Evolutionary conservation across 768 basidiomycete genomes (phyloP).

Genomic region (Phanerochaete sordida): DNA sequence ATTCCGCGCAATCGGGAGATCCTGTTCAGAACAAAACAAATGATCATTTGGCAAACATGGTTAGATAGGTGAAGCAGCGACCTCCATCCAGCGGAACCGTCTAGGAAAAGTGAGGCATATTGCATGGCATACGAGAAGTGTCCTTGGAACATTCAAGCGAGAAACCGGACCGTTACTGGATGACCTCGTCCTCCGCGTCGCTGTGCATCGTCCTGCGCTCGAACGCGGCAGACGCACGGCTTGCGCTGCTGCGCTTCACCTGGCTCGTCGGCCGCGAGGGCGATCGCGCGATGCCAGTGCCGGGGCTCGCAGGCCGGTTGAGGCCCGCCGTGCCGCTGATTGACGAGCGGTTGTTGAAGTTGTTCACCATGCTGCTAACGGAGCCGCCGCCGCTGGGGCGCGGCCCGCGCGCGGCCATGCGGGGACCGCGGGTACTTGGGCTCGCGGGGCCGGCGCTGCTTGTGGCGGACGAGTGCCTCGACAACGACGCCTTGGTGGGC

Average conservation of each 20-base stretch:
- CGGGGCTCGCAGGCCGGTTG: slow-evolving; percentile 9
- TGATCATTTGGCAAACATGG: neutral
- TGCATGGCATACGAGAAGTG: neutral
- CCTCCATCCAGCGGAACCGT: neutral
- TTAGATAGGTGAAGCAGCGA: slow-evolving; percentile 1
- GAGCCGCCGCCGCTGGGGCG: slow-evolving; percentile 35
- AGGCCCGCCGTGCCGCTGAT: slow-evolving; percentile 9
- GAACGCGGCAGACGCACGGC: slow-evolving; percentile 30
- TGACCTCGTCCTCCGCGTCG: slow-evolving; percentile 76
- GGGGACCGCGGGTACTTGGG: slow-evolving; percentile 43
- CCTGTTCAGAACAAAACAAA: neutral
- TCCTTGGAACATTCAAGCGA: neutral
- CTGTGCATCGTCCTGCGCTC: slow-evolving; percentile 80
- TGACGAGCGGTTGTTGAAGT: slow-evolving; percentile 47
- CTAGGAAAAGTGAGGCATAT: neutral
- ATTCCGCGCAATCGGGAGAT: neutral
- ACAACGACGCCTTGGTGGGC: slow-evolving; percentile 33
- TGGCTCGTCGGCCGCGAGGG: slow-evolving; percentile 22
- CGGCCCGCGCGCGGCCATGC: slow-evolving; percentile 43
- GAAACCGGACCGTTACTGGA: slow-evolving; percentile 20
- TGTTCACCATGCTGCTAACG: slow-evolving; percentile 56
- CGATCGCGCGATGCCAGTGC: slow-evolving; percentile 8
- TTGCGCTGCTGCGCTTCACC: slow-evolving; percentile 28
- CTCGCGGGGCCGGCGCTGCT: slow-evolving; percentile 12
- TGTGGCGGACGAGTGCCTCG: slow-evolving; percentile 47